phyloP scores from a whole-genome alignment of 352 stramenopile species.

The Globisporangium canariense region DNA sequence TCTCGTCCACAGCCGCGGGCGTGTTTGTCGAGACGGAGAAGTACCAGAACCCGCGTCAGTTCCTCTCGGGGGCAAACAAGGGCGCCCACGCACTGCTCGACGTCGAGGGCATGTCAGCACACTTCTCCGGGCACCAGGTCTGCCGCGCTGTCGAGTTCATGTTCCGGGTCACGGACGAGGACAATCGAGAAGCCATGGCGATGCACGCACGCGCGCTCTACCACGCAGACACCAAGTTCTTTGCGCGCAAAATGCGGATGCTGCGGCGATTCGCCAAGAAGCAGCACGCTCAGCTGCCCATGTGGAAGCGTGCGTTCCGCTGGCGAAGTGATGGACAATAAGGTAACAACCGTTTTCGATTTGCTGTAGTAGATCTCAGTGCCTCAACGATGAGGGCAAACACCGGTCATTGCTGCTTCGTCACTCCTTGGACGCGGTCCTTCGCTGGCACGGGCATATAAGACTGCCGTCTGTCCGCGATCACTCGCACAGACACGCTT shows the following conservation, averaged over 20 bases:
- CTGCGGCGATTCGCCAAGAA: neutral
- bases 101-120: constrained; percentile 28
- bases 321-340: neutral
- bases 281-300: neutral
- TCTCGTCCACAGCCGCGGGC: constrained; percentile 6
- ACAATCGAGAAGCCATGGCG: constrained; percentile 29
- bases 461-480: too few species aligned
- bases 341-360: neutral
- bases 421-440: too few species aligned
- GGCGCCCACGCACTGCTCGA: constrained; percentile 20
- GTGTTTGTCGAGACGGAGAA: constrained; percentile 3
- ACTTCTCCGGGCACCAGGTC: constrained; percentile 26
- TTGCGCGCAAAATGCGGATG: constrained; percentile 16
- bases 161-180: constrained; percentile 21
- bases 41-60: constrained; percentile 19
- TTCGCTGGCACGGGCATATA: too few species aligned
- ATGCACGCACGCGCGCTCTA: constrained; percentile 33
- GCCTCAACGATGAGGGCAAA: too few species aligned
- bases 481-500: too few species aligned
- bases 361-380: neutral
- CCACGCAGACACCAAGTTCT: constrained; percentile 48
- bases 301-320: neutral
- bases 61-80: constrained; percentile 31
- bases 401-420: too few species aligned
- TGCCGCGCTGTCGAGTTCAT: constrained; percentile 36